Percentiles rank a stretch among this genome's conserved stretches.
phyloP scores from a whole-genome alignment of 1,284 basidiomycete species.

The Boletellus sp. region DNA sequence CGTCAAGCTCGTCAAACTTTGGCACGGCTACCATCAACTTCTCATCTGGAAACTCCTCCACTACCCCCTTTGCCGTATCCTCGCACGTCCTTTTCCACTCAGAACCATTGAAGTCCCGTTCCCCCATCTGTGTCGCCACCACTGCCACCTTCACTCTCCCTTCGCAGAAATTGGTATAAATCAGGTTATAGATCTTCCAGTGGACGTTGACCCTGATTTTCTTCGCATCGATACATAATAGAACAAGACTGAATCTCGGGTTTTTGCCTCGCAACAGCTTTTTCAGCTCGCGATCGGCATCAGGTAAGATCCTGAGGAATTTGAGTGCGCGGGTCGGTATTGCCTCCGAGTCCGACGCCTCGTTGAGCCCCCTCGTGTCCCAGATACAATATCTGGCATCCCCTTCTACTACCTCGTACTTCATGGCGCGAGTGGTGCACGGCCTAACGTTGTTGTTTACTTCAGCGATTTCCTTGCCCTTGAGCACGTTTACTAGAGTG shows the following conservation, averaged over 20 bases:
- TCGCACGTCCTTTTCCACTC: conserved; percentile 20
- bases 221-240: conserved; percentile 22
- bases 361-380: conserved; percentile 29
- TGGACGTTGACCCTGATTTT: conserved; percentile 14
- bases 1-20: conserved; percentile 9
- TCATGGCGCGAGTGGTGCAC: conserved; percentile 14
- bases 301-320: conserved; percentile 2
- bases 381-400: conserved; percentile 15
- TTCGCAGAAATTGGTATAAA: conserved; percentile 17
- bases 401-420: conserved; percentile 14
- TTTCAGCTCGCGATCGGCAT: conserved; percentile 21
- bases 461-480: conserved; percentile 11
- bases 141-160: conserved; percentile 16
- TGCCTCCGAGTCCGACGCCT: conserved; percentile 8
- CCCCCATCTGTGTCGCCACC: conserved; percentile 34
- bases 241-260: conserved; percentile 17
- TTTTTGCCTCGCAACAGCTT: conserved; percentile 11
- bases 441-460: conserved; percentile 20
- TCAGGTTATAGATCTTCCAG: conserved; percentile 24
- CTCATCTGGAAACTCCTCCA: conserved; percentile 12
- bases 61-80: conserved; percentile 6
- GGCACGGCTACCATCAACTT: conserved; percentile 20
- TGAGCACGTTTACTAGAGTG: conserved; percentile 28
- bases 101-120: conserved; percentile 2
- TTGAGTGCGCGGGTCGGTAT: conserved; percentile 5